Conservation (phyloP, 2,329 filamentous ascomycete genomes). For the Xylariaceae sp. region DNA sequence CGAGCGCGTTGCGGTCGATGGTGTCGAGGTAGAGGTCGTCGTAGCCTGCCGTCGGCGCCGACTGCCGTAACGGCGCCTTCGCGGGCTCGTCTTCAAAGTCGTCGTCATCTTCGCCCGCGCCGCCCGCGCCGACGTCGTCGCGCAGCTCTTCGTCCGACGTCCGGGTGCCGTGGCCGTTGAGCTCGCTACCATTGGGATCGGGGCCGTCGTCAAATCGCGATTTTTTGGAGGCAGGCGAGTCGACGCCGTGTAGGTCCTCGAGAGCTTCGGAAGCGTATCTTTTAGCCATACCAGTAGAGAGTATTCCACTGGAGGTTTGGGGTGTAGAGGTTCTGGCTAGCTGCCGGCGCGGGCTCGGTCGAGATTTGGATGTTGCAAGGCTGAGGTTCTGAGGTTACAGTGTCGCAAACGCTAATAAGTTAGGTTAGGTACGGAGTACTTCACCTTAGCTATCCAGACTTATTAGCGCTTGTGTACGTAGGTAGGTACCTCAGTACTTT, state of each 20-base stretch:
- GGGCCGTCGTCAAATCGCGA: conserved; percentile 43
- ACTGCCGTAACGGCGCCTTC: conserved; percentile 56
- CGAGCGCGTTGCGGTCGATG: conserved; percentile 83
- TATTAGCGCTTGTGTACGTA: too few species aligned
- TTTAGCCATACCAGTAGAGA: too few species aligned
- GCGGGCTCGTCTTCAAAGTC: conserved; percentile 30
- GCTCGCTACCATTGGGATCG: too few species aligned
- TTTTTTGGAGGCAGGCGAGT: conserved; percentile 52
- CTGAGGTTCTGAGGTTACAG: conserved; percentile 1
- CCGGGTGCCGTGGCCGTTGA: conserved; percentile 24
- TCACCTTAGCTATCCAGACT: too few species aligned
- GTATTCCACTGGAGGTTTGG: too few species aligned
- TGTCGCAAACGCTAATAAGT: conserved; percentile 1
- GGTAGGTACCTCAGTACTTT: too few species aligned
- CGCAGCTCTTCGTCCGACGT: conserved; percentile 20
- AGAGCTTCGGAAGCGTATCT: conserved; percentile 53
- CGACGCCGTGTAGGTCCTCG: conserved; percentile 46
- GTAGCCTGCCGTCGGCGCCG: conserved; percentile 78
- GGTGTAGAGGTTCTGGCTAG: background rate
- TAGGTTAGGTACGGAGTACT: too few species aligned
- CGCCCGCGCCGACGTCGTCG: conserved; percentile 20
- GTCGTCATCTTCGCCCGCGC: conserved; percentile 32
- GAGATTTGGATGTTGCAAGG: background rate
- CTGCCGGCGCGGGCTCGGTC: background rate
- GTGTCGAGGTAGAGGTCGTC: conserved; percentile 96